These are phyloP conservation scores for Coemansia sp. DNA, from an alignment of 192 early-diverging fungal species.

Conservation along the genomic window DNA sequence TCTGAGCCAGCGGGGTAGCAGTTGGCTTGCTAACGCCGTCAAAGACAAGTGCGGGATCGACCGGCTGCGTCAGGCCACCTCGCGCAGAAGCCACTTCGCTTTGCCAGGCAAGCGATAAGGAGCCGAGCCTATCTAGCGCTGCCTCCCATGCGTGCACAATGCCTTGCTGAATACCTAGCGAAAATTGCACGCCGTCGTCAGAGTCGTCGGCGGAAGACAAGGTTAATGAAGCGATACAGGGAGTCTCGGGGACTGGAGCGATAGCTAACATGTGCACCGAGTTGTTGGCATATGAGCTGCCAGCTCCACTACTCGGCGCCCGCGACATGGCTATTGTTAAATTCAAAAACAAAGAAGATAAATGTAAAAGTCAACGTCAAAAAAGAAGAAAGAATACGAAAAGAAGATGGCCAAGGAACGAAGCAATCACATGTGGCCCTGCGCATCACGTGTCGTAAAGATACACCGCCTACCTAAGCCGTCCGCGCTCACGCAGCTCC, in stretches of 20 bases:
- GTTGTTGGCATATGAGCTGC: background rate
- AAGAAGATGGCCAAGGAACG: no score
- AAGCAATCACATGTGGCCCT: no score
- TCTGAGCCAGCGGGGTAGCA: background rate
- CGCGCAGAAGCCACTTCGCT: constrained; percentile 11
- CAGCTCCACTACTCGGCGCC: background rate
- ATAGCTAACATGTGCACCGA: background rate
- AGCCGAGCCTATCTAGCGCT: constrained; percentile 38
- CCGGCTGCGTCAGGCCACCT: background rate
- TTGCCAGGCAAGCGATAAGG: constrained; percentile 49
- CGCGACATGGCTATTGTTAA: constrained; percentile 3
- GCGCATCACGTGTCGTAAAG: no score
- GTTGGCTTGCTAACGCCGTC: constrained; percentile 14
- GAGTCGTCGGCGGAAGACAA: constrained; percentile 4
- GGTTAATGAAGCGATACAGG: background rate
- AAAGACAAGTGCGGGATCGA: constrained; percentile 34
- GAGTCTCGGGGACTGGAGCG: constrained; percentile 5
- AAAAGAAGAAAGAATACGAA: background rate
- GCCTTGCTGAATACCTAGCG: constrained; percentile 33
- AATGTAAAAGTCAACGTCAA: background rate
- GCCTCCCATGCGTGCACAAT: constrained; percentile 36
- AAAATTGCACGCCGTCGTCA: constrained; percentile 46
- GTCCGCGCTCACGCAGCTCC: constrained; percentile 51
- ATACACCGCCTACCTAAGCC: constrained; percentile 17
- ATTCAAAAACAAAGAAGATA: background rate